phyloP scores from a whole-genome alignment of 1,139 yeast species.

The Taphrina flavorubra region DNA sequence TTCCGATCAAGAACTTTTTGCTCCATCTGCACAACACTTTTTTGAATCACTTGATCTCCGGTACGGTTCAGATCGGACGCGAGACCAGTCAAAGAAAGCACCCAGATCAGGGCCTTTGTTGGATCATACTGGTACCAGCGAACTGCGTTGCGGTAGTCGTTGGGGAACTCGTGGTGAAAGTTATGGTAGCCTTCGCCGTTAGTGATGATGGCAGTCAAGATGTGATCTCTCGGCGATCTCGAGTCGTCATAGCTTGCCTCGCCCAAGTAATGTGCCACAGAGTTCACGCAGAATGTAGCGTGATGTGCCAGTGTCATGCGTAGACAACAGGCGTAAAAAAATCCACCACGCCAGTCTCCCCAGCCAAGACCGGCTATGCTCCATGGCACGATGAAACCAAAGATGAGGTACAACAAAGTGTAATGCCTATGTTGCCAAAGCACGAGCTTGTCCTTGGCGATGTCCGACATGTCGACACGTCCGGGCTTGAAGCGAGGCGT shows the following conservation, averaged over 20 bases:
- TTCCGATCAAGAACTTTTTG: conserved; percentile 90
- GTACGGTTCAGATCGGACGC: conserved; percentile 91
- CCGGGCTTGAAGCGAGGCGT: conserved; percentile 94
- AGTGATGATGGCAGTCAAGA: conserved; percentile 89
- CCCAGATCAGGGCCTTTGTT: conserved; percentile 79
- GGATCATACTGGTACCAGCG: conserved; percentile 99
- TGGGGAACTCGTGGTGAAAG: conserved; percentile 99
- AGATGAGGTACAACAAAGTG: conserved; percentile 65
- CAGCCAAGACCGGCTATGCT: conserved; percentile 76
- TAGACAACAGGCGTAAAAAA: conserved; percentile 85
- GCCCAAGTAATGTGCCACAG: conserved; percentile 98
- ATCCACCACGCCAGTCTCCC: conserved; percentile 93
- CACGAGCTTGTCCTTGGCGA: conserved; percentile 87
- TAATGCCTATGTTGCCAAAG: conserved; percentile 93
- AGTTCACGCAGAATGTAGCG: conserved; percentile 97
- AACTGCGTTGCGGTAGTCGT: conserved; percentile 96
- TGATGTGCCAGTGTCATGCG: conserved; percentile 88
- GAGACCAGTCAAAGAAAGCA: conserved; percentile 74
- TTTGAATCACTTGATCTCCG: conserved; percentile 94
- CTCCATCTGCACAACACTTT: conserved; percentile 93
- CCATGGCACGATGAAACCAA: conserved; percentile 77
- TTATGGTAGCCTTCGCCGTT: conserved; percentile 99
- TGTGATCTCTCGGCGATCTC: conserved; percentile 96
- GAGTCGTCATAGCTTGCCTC: conserved; percentile 93
- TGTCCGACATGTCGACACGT: conserved; percentile 92